Conservation (phyloP, 352 stramenopile genomes). For the Saprolegnia diclina region DNA sequence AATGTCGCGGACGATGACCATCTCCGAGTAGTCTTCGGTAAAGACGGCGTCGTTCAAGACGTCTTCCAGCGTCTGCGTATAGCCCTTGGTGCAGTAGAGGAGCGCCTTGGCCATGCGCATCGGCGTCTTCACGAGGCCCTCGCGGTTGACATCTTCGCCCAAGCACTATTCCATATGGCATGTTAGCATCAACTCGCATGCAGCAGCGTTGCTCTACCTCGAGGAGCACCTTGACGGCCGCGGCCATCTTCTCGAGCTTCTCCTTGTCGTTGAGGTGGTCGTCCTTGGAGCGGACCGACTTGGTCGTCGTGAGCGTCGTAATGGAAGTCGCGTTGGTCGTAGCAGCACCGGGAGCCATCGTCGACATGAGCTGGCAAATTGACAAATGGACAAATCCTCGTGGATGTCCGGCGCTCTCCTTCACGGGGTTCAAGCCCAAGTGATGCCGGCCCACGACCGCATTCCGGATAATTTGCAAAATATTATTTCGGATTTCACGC, state of each 20-base stretch:
- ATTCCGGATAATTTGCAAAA: background rate
- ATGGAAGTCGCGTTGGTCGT: background rate
- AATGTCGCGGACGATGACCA: slow-evolving; percentile 99
- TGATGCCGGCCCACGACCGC: too few relatives aligned
- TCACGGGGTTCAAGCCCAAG: background rate
- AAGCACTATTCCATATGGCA: slow-evolving; percentile 52
- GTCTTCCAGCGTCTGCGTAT: slow-evolving; percentile 81
- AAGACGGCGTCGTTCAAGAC: slow-evolving; percentile 98
- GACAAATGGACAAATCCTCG: background rate
- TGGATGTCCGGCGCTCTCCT: background rate
- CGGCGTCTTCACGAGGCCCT: slow-evolving; percentile 95
- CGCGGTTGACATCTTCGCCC: slow-evolving; percentile 91
- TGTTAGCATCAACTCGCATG: background rate
- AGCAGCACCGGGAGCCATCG: slow-evolving; percentile 16
- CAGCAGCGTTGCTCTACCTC: slow-evolving; percentile 48
- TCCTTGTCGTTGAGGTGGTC: slow-evolving; percentile 69
- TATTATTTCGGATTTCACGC: background rate
- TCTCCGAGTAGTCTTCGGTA: slow-evolving; percentile 97
- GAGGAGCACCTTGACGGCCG: slow-evolving; percentile 88
- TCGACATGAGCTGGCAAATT: slow-evolving; percentile 13
- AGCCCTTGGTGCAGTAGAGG: slow-evolving; percentile 95
- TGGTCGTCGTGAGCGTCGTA: slow-evolving; percentile 1
- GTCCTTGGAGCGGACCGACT: slow-evolving; percentile 27
- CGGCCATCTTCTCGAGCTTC: slow-evolving; percentile 91
- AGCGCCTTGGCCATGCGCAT: slow-evolving; percentile 96